Evolutionary conservation across 345 rosid species (phyloP), one percentile per base, ranked within the genome.

Genomic region (Turritis glabra): DNA sequence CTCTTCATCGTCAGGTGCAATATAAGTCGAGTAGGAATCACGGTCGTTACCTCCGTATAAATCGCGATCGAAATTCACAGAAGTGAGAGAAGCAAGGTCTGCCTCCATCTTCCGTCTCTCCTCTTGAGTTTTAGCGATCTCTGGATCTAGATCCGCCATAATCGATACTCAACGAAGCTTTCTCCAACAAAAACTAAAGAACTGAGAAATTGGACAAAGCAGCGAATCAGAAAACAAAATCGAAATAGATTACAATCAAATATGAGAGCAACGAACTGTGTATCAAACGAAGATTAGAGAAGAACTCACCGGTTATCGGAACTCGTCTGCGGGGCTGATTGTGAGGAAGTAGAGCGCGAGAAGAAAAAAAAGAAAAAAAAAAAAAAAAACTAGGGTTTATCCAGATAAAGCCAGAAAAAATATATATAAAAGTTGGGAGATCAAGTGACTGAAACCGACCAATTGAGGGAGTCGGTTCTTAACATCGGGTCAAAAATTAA

Each of bases 1-100:
- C 1, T 96, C 99, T 0, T 96, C 99, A 52, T 92, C 96, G 76
- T 85, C 90, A 9, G 87, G 89, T 4, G 97, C 91, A 63, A 96
- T 92, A 15, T 94, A 92, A 9, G 87, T 75, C 26, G 83, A 83
- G 37, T 90, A 92, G 3, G 82, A 80, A 19, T 80, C 91, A 21
- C 90, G 85, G 73, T 95, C 96, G 8, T 87, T 63, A 15, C 73
- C 96, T 2, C 96, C 94, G 29, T 95, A 95, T 17, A 95, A 88
- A 67, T 95, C 97, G 17, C 85, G 83, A 71, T 92, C 98, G 76
- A 76, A 92, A 18, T 82, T 89, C 13, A 95, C 35, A 17, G 97
- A 81, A 46, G 82, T 86, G 50, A 90, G 92, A 15, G 94, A 85
- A 9, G 88, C 96, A 30, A 90, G 84, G 29, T 91, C 93, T 56